Evolutionary conservation across 225 moss, liverwort and hornwort genomes (phyloP).

Genomic region (Pseudoscleropodium purum): DNA sequence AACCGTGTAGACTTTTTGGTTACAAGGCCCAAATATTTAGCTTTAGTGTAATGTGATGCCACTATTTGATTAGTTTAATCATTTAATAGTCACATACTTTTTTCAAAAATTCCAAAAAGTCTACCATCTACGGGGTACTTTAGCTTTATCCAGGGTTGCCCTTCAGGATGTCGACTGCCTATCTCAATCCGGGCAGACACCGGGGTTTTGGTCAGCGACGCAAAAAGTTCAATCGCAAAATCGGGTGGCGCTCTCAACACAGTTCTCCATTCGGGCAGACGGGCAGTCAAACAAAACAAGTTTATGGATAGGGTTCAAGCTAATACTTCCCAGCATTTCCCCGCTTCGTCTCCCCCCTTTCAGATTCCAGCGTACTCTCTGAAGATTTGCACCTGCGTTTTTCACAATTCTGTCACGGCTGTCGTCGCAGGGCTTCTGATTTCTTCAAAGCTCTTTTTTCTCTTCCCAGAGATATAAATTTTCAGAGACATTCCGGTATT

Average conservation of each 20-base stretch:
- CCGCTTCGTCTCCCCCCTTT: background rate
- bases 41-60: too few relatives aligned
- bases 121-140: background rate
- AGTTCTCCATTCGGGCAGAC: background rate
- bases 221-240: background rate
- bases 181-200: background rate
- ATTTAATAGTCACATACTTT: background rate
- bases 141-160: background rate
- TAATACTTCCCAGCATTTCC: background rate
- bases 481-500: background rate
- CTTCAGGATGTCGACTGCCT: background rate
- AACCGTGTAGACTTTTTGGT: background rate
- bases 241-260: background rate
- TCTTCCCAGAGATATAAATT: background rate
- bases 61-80: background rate
- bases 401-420: background rate
- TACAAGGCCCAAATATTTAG: background rate
- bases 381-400: background rate
- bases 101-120: background rate
- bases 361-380: background rate
- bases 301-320: background rate
- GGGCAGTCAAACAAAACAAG: background rate
- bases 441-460: background rate
- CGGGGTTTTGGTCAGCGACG: background rate
- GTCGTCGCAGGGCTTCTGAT: background rate